These are phyloP conservation scores for Chaetomium strumarium DNA, from an alignment of 2,329 filamentous ascomycete species.

Conservation along the genomic window DNA sequence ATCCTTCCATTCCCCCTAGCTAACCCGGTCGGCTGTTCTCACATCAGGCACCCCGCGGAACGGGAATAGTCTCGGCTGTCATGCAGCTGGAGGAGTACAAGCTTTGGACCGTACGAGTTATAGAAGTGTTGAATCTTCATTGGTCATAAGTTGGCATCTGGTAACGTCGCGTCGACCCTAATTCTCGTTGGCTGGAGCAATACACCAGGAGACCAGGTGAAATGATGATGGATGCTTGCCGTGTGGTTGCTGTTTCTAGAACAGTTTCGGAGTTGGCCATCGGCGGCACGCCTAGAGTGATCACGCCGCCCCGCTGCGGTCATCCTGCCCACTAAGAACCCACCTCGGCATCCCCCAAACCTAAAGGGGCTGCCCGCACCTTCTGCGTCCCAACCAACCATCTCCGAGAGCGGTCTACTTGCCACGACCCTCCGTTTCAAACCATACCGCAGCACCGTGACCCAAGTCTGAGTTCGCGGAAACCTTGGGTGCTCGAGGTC, in stretches of 20 bases:
- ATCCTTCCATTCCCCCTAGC: too few species aligned
- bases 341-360: conserved; percentile 16
- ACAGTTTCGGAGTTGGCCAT: background rate
- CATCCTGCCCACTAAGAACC: conserved; percentile 12
- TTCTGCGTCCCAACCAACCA: conserved; percentile 25
- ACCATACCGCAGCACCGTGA: conserved; percentile 19
- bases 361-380: conserved; percentile 15
- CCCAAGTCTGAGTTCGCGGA: conserved; percentile 8
- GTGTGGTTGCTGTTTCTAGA: background rate
- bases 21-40: too few species aligned
- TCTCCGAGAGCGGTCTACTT: conserved; percentile 25
- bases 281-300: conserved; percentile 1
- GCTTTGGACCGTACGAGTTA: too few species aligned
- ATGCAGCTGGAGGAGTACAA: too few species aligned
- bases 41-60: too few species aligned
- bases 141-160: too few species aligned
- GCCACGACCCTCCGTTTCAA: conserved; percentile 26
- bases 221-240: too few species aligned
- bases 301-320: background rate
- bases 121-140: too few species aligned
- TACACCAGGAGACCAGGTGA: too few species aligned
- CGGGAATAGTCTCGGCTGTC: too few species aligned
- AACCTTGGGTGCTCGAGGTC: conserved; percentile 7
- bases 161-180: too few species aligned
- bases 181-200: too few species aligned